Conservation (phyloP, 352 stramenopile genomes). For the Phytophthora pinifolia region DNA sequence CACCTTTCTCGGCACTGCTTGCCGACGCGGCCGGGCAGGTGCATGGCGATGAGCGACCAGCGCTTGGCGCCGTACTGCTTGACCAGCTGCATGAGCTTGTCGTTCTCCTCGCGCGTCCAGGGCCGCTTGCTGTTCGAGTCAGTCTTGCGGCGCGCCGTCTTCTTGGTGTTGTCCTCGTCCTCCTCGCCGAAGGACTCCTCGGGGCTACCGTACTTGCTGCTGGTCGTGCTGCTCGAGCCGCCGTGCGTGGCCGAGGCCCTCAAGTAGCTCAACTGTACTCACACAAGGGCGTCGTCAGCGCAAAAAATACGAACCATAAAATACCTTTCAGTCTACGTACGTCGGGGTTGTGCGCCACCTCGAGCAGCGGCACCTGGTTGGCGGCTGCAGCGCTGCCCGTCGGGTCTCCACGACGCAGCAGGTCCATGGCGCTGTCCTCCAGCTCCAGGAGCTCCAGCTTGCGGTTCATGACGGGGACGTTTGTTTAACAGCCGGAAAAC, state of each 20-base stretch:
- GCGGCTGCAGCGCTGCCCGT: neutral
- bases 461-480: conserved; percentile 50
- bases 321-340: conserved; percentile 15
- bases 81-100: conserved; percentile 87
- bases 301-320: conserved; percentile 3
- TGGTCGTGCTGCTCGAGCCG: conserved; percentile 29
- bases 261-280: conserved; percentile 36
- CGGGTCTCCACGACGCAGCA: conserved; percentile 1
- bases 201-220: conserved; percentile 37
- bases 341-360: conserved; percentile 26
- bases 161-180: conserved; percentile 55
- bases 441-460: conserved; percentile 74
- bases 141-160: conserved; percentile 43
- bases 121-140: conserved; percentile 87
- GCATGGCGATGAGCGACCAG: conserved; percentile 90
- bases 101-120: conserved; percentile 89
- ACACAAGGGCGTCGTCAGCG: neutral
- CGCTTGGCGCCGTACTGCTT: conserved; percentile 89
- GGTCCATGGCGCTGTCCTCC: conserved; percentile 12
- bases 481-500: neutral
- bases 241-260: conserved; percentile 21
- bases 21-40: conserved; percentile 82
- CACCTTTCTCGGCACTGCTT: conserved; percentile 88
- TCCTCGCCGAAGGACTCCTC: conserved; percentile 74
- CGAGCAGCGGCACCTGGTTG: conserved; percentile 46